phyloP scores from a whole-genome alignment of 371 early-diverging fungal genomes.

The Apophysomyces variabilis region DNA sequence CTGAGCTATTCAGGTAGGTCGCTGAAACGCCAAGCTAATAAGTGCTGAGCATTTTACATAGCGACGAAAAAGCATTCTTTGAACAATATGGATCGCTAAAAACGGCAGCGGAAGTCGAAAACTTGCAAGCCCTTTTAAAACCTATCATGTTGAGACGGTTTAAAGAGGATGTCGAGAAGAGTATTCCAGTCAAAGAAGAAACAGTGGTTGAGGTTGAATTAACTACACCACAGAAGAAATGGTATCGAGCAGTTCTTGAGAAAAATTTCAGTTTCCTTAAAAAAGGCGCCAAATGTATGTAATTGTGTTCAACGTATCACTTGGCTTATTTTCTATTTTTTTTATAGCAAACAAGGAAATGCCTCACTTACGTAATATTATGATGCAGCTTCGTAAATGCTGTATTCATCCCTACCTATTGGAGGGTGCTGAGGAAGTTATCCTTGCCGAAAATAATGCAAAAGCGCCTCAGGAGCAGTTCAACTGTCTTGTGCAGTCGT shows the following conservation, averaged over 20 bases:
- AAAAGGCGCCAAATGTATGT: constrained; percentile 64
- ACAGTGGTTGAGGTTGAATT: constrained; percentile 89
- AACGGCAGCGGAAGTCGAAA: constrained; percentile 79
- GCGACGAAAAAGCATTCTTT: constrained; percentile 74
- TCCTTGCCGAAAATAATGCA: constrained; percentile 65
- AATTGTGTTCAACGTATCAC: not conserved
- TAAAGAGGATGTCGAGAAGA: constrained; percentile 88
- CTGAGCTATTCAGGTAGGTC: constrained; percentile 56
- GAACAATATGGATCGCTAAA: constrained; percentile 76
- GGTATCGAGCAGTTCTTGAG: constrained; percentile 92
- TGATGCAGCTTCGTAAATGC: constrained; percentile 88
- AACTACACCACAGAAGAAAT: constrained; percentile 85
- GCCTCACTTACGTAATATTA: constrained; percentile 69
- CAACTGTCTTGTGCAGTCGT: constrained; percentile 79
- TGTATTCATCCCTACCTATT: constrained; percentile 89
- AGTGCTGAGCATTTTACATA: constrained; percentile 25
- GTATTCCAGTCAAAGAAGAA: constrained; percentile 87
- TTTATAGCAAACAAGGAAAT: constrained; percentile 50
- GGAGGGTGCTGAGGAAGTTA: constrained; percentile 87
- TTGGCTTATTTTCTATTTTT: not conserved
- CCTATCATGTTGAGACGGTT: constrained; percentile 80
- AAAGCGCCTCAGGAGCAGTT: constrained; percentile 69
- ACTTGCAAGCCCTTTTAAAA: constrained; percentile 69
- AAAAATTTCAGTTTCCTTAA: constrained; percentile 82
- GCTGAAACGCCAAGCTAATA: not conserved